Percentiles rank a stretch among this genome's conserved stretches.
Conservation (phyloP, 225 moss, liverwort and hornwort genomes). For the Asterella californica region DNA sequence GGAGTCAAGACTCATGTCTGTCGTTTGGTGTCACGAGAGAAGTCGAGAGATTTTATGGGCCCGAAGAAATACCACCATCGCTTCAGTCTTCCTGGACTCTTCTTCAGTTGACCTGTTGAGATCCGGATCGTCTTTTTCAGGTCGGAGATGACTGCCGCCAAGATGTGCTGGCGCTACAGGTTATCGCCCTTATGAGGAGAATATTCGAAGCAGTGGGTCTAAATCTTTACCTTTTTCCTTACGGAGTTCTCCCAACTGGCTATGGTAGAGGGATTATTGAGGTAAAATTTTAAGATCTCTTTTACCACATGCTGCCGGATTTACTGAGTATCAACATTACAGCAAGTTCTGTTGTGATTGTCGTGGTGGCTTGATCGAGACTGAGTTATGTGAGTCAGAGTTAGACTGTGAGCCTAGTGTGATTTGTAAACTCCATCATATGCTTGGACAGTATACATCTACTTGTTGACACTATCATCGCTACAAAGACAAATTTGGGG, state of each 20-base stretch:
- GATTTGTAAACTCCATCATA: too few species aligned
- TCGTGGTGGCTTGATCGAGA: neutral
- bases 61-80: too few species aligned
- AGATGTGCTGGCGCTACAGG: constrained; percentile 84
- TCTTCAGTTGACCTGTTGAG: neutral
- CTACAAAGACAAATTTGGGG: neutral
- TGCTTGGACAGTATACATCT: neutral
- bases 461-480: neutral
- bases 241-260: constrained; percentile 90
- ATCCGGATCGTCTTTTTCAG: constrained; percentile 25
- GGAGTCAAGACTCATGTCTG: too few species aligned
- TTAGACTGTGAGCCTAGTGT: too few species aligned
- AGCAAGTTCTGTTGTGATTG: neutral
- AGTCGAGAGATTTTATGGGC: too few species aligned
- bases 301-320: neutral
- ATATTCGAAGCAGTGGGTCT: constrained; percentile 75
- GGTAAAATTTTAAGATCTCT: constrained; percentile 34
- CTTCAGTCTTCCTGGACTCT: too few species aligned
- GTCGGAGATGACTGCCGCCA: constrained; percentile 97
- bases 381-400: neutral
- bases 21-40: too few species aligned
- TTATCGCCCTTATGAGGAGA: constrained; percentile 69
- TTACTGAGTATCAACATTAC: neutral
- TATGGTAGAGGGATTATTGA: constrained; percentile 89
- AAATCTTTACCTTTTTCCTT: constrained; percentile 83